Percentiles rank a stretch among this genome's conserved stretches.
phyloP scores from a whole-genome alignment of 768 basidiomycete genomes.

The Trametopsis cervina region DNA sequence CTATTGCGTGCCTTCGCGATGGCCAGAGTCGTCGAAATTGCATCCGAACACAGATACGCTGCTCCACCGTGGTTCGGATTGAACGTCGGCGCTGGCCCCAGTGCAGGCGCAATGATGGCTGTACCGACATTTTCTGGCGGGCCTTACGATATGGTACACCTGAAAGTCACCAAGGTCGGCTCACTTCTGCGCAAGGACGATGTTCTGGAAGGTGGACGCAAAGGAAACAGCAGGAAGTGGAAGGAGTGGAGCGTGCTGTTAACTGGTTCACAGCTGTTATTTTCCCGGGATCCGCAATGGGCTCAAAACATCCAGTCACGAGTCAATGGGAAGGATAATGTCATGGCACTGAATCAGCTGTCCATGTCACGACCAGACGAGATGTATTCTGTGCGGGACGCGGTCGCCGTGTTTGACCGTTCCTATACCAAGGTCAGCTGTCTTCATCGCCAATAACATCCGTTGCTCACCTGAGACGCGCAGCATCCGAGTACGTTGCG shows the following conservation, averaged over 20 bases:
- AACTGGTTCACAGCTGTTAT: slow-evolving; percentile 84
- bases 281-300: slow-evolving; percentile 74
- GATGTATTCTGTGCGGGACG: slow-evolving; percentile 66
- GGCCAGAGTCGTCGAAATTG: slow-evolving; percentile 52
- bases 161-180: slow-evolving; percentile 79
- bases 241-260: slow-evolving; percentile 77
- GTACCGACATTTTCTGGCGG: slow-evolving; percentile 1
- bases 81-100: slow-evolving; percentile 29
- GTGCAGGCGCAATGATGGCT: slow-evolving; percentile 20
- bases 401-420: slow-evolving; percentile 75
- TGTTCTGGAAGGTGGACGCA: slow-evolving; percentile 66
- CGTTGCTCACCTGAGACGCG: no score
- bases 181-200: slow-evolving; percentile 81
- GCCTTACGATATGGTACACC: slow-evolving; percentile 10
- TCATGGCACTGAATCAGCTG: slow-evolving; percentile 31
- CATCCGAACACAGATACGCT: slow-evolving; percentile 32
- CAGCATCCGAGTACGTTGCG: slow-evolving; percentile 69
- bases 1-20: slow-evolving; percentile 58
- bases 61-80: slow-evolving; percentile 35
- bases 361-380: slow-evolving; percentile 75
- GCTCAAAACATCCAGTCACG: slow-evolving; percentile 39
- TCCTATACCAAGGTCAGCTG: slow-evolving; percentile 66
- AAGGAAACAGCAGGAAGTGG: slow-evolving; percentile 80
- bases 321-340: slow-evolving; percentile 28
- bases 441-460: no score